These are phyloP conservation scores for Fomitopsis pinicola DNA, from an alignment of 1,284 basidiomycete species.

Conservation along the genomic window DNA sequence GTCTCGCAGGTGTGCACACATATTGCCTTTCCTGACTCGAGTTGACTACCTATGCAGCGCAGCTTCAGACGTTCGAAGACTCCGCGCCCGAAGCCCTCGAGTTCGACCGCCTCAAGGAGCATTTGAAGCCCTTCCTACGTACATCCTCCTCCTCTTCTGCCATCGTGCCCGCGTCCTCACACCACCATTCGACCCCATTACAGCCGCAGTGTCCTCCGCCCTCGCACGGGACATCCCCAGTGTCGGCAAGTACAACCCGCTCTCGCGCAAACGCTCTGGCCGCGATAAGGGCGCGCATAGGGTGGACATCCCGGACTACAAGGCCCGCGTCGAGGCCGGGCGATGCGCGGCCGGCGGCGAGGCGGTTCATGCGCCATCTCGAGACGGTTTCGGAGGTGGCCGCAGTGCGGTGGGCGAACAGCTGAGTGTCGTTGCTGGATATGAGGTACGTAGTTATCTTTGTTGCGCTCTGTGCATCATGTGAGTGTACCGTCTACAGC, in stretches of 20 bases:
- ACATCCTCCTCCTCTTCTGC: conserved; percentile 66
- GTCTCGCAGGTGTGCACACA: conserved; percentile 72
- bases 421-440: conserved; percentile 70
- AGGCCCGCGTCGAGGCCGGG: conserved; percentile 59
- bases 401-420: conserved; percentile 71
- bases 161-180: conserved; percentile 42
- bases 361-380: conserved; percentile 53
- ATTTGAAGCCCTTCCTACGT: conserved; percentile 88
- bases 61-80: conserved; percentile 85
- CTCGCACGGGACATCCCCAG: conserved; percentile 78
- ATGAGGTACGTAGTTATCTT: conserved; percentile 48
- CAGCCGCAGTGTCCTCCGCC: conserved; percentile 81
- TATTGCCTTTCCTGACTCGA: background rate
- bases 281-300: conserved; percentile 61
- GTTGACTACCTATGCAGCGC: conserved; percentile 47
- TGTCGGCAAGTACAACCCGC: conserved; percentile 67
- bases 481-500: conserved; percentile 34
- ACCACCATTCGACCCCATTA: conserved; percentile 73
- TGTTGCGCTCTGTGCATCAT: conserved; percentile 8
- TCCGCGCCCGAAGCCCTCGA: conserved; percentile 81
- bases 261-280: conserved; percentile 46
- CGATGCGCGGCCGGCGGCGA: conserved; percentile 59
- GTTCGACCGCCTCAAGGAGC: conserved; percentile 90
- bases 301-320: conserved; percentile 73
- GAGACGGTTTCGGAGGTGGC: conserved; percentile 64